Evolutionary conservation across 495 filamentous ascomycete species (phyloP).

Genomic region (Trichoderma gamsii): DNA sequence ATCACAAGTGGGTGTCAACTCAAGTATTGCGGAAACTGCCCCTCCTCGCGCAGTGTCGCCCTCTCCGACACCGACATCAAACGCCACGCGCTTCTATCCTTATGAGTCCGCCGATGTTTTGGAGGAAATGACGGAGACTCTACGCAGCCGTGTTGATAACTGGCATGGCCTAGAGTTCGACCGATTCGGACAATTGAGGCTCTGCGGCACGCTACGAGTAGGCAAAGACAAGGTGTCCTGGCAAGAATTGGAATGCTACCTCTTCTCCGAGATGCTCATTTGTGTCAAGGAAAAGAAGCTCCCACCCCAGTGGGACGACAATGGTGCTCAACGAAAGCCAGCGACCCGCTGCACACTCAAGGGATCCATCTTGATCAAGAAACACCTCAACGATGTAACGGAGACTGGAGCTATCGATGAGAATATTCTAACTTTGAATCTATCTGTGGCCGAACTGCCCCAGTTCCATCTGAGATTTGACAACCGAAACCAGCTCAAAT

Average conservation of each 20-base stretch:
- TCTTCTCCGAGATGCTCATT: constrained; percentile 99
- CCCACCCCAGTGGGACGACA: constrained; percentile 55
- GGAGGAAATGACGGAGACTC: constrained; percentile 78
- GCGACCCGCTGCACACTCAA: constrained; percentile 80
- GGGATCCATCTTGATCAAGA: constrained; percentile 97
- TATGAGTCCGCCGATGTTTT: constrained; percentile 62
- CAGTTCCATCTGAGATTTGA: constrained; percentile 93
- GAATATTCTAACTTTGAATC: constrained; percentile 78
- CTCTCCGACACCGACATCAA: constrained; percentile 31
- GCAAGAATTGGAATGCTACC: constrained; percentile 96
- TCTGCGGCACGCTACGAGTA: constrained; percentile 87
- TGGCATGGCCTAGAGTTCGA: constrained; percentile 96
- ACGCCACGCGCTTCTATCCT: constrained; percentile 40
- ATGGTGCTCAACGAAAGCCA: constrained; percentile 52
- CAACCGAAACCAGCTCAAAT: constrained; percentile 75
- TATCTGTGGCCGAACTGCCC: constrained; percentile 92
- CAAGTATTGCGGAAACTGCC: constrained; percentile 28
- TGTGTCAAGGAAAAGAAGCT: constrained; percentile 96
- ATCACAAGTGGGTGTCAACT: constrained; percentile 30
- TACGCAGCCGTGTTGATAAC: constrained; percentile 85
- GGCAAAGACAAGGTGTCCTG: constrained; percentile 96
- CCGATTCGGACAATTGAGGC: constrained; percentile 87
- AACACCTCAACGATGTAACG: constrained; percentile 83
- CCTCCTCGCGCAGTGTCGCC: constrained; percentile 45
- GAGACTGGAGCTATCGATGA: constrained; percentile 66